Evolutionary conservation across 2,329 filamentous ascomycete genomes (phyloP).

Genomic region (Xylaria multiplex): DNA sequence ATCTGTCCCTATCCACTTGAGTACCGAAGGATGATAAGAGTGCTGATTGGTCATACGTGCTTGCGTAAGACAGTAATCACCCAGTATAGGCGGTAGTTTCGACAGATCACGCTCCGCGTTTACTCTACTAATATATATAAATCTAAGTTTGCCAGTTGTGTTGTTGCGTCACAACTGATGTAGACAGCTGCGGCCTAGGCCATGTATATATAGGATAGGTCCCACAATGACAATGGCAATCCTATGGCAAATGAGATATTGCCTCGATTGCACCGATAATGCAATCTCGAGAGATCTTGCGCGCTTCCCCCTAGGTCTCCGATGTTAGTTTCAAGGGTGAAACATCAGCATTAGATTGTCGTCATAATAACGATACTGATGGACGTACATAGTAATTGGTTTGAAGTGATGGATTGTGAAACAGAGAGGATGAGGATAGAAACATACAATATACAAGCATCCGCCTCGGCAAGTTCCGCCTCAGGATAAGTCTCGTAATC

Average conservation of each 20-base stretch:
- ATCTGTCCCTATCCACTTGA: background rate
- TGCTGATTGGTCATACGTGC: slow-evolving; percentile 39
- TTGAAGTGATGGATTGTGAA: slow-evolving; percentile 6
- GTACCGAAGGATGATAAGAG: slow-evolving; percentile 3
- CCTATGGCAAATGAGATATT: slow-evolving; percentile 38
- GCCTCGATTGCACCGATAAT: slow-evolving; percentile 48
- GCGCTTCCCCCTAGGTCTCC: slow-evolving; percentile 45
- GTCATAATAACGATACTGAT: no score
- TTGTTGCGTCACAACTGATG: slow-evolving; percentile 1
- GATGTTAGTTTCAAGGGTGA: slow-evolving; percentile 44
- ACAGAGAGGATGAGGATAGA: background rate
- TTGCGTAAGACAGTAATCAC: slow-evolving; percentile 46
- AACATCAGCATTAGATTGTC: slow-evolving; percentile 23
- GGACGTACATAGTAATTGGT: no score
- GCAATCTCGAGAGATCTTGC: slow-evolving; percentile 51
- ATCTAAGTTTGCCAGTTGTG: slow-evolving; percentile 48
- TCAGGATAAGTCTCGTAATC: slow-evolving; percentile 50
- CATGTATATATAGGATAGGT: no score
- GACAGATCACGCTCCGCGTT: slow-evolving; percentile 10
- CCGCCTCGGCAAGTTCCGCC: slow-evolving; percentile 46
- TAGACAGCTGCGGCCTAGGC: no score
- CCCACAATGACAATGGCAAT: no score
- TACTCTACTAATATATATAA: slow-evolving; percentile 52
- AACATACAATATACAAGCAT: slow-evolving; percentile 53
- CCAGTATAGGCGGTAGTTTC: slow-evolving; percentile 29